These are phyloP conservation scores for Xanthoconium separans DNA, from an alignment of 1,284 basidiomycete genomes.

Conservation along the genomic window DNA sequence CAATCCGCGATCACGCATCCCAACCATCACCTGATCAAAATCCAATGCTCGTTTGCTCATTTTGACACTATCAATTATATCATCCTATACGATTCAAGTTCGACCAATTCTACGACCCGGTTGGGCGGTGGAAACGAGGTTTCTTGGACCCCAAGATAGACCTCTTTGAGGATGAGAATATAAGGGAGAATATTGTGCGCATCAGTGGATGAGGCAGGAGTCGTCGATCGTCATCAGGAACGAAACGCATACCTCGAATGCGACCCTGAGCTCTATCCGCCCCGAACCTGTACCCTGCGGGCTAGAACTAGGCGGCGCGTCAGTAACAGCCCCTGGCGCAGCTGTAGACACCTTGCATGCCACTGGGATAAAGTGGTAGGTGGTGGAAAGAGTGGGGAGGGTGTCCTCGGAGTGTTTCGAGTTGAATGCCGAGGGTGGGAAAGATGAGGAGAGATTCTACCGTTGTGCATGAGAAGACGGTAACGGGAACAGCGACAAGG, in stretches of 20 bases:
- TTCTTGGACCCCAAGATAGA: constrained; percentile 58
- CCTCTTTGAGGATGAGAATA: constrained; percentile 56
- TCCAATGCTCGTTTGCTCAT: constrained; percentile 34
- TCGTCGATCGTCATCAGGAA: neutral
- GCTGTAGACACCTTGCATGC: neutral
- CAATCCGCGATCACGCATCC: constrained; percentile 34
- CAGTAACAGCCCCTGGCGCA: neutral
- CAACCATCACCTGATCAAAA: constrained; percentile 33
- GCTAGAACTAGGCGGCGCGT: no score
- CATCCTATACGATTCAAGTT: neutral
- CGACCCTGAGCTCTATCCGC: constrained; percentile 41
- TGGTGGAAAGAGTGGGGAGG: constrained; percentile 37
- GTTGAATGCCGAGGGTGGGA: constrained; percentile 65
- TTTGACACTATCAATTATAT: constrained; percentile 13
- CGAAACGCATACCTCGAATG: constrained; percentile 47
- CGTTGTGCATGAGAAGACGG: constrained; percentile 23
- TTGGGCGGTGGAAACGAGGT: constrained; percentile 22
- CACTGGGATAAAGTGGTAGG: constrained; percentile 57
- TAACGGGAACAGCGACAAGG: neutral
- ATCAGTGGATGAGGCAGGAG: constrained; percentile 22
- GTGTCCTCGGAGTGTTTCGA: constrained; percentile 65
- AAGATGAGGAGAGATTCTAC: constrained; percentile 65
- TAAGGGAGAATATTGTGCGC: constrained; percentile 61
- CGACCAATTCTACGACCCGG: neutral
- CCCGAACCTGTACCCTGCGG: neutral